Evolutionary conservation across 495 filamentous ascomycete species (phyloP), one percentile per base, ranked within the genome.

Genomic region (Lasiosphaeria hispida): DNA sequence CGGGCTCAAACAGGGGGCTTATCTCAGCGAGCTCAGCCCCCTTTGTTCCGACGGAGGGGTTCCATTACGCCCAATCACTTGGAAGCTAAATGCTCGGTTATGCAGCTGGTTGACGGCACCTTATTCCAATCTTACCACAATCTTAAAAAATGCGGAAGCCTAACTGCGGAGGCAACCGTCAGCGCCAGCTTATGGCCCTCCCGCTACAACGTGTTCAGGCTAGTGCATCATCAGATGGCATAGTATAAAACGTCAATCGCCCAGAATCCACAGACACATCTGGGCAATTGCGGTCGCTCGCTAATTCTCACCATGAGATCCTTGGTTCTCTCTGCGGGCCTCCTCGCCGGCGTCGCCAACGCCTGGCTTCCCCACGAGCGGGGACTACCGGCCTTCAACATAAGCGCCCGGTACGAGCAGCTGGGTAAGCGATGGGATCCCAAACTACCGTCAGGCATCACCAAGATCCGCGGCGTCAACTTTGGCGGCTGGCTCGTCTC

Each of bases 401-500:
- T 60, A 19, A 63, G 60, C 1, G 48, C 49, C 23, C 63, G 61
- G 13, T 61, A 58, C 30, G 63, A 66, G 53, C 34, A 66, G 48
- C 61, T 66, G 39, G 63, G 61, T 14, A 66, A 66, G 39, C 53
- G 63, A 3, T 63, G 58, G 41, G 33, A 58, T 40, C 63, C 63
- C 8, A 47, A 61, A 7, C 48, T 66, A 10, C 50, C 60, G 4
- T 40, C 19, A 18, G 61, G 61, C 40, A 53, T 63, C n/a, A 66
- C 57, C 14, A 66, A 66, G 63, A 63, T 66, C 48, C 61, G 63
- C 33, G 63, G 63, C 34, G 63, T 66, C 54, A 66, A 63, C 61
- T 66, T 66, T 43, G 63, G 63, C 19, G 63, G 57, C 18, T 66
- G 63, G 63, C 59, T 85, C 53, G 69, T 83, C 37, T 72, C 82